Base-by-base conservation (phyloP, 1,284 basidiomycete species). In the Rhodotorula glutinis region DNA sequence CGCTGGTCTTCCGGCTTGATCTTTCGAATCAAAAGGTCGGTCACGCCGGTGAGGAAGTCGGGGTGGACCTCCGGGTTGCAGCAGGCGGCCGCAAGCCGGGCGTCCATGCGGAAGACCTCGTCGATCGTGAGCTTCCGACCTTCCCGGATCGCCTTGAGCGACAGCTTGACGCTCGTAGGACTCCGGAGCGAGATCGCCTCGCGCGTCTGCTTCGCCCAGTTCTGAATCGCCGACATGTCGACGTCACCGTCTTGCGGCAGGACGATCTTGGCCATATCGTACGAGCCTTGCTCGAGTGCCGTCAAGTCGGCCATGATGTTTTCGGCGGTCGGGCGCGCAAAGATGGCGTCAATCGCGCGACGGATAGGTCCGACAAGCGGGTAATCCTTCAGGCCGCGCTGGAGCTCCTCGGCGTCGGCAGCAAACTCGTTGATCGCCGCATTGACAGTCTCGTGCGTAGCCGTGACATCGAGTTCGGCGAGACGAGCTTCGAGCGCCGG, bases 111-210 rank as follows among this genome's bases (percentile, higher is more conserved):
- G 67, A 96, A 82, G 9, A 85, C 86, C 66, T 89, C 82, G 29
- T 84, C 81, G 55, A 96, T 81, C 23, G 83, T 69, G 79, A 87
- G 80, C 5, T 80, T 78, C 75, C 82, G 85, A 21, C 90, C 92
- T 68, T 82, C 81, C 59, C 89, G 85, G 69, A 93, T 85, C 17
- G 90, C 89, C 73, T 84, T 80, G 25, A 97, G 82, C 25, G 92
- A 86, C 38, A 97, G 88, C 76, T 89, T 91, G 75, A 96, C 83
- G 75, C 91, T 93, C 3, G 92, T 95, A 7, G 93, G 93, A 77
- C 91, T 92, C 60, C 91, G 86, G 71, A 84, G 75, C 55, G 85
- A 81, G 71, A 98, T 80, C 33, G 82, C 80, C 25, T 82, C 80
- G 67, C 89, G 79, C 21, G 91, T 92, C 60, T 83, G 78, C 67